These are phyloP conservation scores for Moesziomyces aphidis DNA, from an alignment of 1,284 basidiomycete genomes.

Conservation along the genomic window DNA sequence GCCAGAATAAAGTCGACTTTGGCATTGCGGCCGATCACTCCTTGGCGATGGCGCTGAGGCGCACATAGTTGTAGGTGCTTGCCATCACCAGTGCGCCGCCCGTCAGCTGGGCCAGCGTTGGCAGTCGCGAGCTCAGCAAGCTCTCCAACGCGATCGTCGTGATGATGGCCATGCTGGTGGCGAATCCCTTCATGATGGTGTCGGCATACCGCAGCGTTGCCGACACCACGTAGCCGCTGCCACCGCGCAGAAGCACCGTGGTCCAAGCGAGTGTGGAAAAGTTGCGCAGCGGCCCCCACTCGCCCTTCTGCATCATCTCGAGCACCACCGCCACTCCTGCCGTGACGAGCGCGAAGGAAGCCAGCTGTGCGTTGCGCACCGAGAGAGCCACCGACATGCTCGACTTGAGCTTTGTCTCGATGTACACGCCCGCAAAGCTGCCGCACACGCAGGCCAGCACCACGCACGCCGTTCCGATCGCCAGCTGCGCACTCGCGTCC, in stretches of 20 bases:
- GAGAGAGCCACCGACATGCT: slow-evolving; percentile 39
- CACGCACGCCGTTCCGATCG: slow-evolving; percentile 10
- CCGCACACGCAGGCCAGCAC: slow-evolving; percentile 40
- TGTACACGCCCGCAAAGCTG: slow-evolving; percentile 38
- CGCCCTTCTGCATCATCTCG: slow-evolving; percentile 8
- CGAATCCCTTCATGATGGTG: slow-evolving; percentile 45
- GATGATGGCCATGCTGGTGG: slow-evolving; percentile 39
- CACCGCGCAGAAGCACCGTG: slow-evolving; percentile 29
- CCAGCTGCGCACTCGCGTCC: slow-evolving; percentile 9
- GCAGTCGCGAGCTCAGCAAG: slow-evolving; percentile 9
- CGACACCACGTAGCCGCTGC: slow-evolving; percentile 31
- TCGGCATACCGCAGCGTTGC: slow-evolving; percentile 42
- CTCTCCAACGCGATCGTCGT: slow-evolving; percentile 36
- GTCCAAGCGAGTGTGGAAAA: slow-evolving; percentile 33
- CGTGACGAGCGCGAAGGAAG: slow-evolving; percentile 24
- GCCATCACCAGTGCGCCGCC: slow-evolving; percentile 26
- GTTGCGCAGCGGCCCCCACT: slow-evolving; percentile 20
- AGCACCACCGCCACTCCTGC: slow-evolving; percentile 19
- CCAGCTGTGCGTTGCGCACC: slow-evolving; percentile 39
- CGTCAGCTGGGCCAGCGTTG: slow-evolving; percentile 16
- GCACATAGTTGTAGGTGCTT: slow-evolving; percentile 38
- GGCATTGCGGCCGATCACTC: neutral
- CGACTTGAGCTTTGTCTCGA: slow-evolving; percentile 39
- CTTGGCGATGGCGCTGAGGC: slow-evolving; percentile 2
- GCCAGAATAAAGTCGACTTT: neutral